These are phyloP conservation scores for Carnegiea gigantea DNA, from an alignment of 179 eudicot genomes.

Conservation along the genomic window DNA sequence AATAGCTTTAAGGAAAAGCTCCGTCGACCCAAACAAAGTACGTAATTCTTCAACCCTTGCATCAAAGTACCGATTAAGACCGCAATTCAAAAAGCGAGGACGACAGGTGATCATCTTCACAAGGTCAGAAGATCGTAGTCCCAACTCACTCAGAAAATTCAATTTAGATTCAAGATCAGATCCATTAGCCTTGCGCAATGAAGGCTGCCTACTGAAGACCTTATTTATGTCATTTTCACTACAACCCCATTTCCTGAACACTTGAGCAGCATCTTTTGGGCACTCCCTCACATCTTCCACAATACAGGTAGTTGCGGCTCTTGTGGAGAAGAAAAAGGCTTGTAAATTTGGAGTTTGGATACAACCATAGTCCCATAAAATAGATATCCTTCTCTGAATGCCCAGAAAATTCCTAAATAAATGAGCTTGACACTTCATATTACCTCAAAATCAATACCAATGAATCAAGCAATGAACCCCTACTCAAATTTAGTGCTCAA, in stretches of 20 bases:
- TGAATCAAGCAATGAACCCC: not conserved
- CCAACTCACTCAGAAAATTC: slow-evolving; percentile 41
- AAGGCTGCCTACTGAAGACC: slow-evolving; percentile 49
- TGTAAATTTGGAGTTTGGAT: not conserved
- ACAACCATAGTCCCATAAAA: not conserved
- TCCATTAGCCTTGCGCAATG: slow-evolving; percentile 39
- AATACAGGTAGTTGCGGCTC: not conserved
- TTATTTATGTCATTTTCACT: slow-evolving; percentile 40
- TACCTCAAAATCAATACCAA: slow-evolving; percentile 4
- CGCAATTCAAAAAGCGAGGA: slow-evolving; percentile 51
- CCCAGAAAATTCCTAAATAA: slow-evolving; percentile 8
- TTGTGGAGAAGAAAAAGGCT: slow-evolving; percentile 10
- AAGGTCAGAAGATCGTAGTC: slow-evolving; percentile 47
- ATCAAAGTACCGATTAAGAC: slow-evolving; percentile 34
- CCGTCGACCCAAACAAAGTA: slow-evolving; percentile 54
- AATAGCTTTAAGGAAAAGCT: slow-evolving; percentile 50
- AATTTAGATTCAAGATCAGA: slow-evolving; percentile 54
- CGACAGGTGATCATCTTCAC: slow-evolving; percentile 50
- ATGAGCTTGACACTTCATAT: slow-evolving; percentile 14
- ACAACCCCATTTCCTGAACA: slow-evolving; percentile 70
- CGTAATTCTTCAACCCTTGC: slow-evolving; percentile 47
- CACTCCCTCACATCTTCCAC: not conserved
- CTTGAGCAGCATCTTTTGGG: slow-evolving; percentile 34
- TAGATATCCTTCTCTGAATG: not conserved
- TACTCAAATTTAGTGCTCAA: not conserved